A percentile compares a stretch with the other conserved stretches of the same genome.
These are phyloP conservation scores for Rheum nobile DNA, from an alignment of 148 eudicot genomes.

Conservation along the genomic window DNA sequence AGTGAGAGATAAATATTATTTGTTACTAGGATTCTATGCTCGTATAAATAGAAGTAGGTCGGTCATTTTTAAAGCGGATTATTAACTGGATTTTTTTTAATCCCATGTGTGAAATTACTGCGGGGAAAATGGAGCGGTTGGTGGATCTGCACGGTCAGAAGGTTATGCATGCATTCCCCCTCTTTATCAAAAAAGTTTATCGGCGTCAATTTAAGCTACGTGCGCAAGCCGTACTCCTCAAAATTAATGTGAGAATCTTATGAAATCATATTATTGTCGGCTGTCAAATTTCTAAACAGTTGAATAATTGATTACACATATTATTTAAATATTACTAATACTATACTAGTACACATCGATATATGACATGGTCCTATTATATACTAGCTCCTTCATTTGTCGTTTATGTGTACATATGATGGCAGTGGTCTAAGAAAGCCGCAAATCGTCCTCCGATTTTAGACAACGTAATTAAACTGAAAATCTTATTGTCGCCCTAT, in stretches of 20 bases:
- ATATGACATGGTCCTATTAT: background rate
- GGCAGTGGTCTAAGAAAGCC: constrained; percentile 2
- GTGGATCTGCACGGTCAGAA: background rate
- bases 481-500: no score
- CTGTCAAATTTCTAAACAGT: background rate
- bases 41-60: no score
- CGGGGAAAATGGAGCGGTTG: no score
- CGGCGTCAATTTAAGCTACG: background rate
- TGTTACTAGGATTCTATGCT: no score
- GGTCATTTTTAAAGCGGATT: no score
- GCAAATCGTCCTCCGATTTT: background rate
- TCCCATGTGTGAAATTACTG: no score
- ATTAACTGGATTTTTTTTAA: no score
- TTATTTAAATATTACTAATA: background rate
- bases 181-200: background rate
- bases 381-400: background rate
- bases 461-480: background rate
- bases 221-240: background rate
- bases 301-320: background rate
- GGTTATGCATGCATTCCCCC: background rate
- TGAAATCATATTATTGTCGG: background rate
- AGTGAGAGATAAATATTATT: no score
- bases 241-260: background rate
- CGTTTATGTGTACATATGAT: background rate
- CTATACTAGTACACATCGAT: background rate